Evolutionary conservation across 2,329 filamentous ascomycete species (phyloP).

Genomic region (Penicillium sclerotiorum): DNA sequence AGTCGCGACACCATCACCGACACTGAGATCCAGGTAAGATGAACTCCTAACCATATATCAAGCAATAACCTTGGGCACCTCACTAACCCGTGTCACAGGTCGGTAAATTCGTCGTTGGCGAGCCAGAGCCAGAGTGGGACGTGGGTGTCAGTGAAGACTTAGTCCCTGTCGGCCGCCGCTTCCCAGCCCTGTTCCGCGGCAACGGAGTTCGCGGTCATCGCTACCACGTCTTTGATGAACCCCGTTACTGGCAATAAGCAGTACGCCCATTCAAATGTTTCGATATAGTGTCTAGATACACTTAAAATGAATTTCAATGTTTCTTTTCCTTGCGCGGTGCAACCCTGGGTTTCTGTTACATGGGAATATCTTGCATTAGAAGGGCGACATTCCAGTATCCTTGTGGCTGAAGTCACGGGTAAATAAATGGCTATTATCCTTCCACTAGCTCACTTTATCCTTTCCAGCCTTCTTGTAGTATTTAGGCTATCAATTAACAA

Average conservation of each 20-base stretch:
- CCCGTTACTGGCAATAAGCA: slow-evolving; percentile 64
- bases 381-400: not conserved
- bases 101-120: slow-evolving; percentile 87
- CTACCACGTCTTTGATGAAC: slow-evolving; percentile 96
- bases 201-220: slow-evolving; percentile 83
- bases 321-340: too few species aligned
- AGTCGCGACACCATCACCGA: slow-evolving; percentile 91
- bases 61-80: slow-evolving; percentile 4
- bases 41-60: not conserved
- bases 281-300: too few species aligned
- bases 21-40: slow-evolving; percentile 82
- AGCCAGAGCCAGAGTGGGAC: slow-evolving; percentile 64
- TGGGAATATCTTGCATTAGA: not conserved
- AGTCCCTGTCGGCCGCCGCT: slow-evolving; percentile 75
- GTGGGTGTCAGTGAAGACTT: slow-evolving; percentile 70
- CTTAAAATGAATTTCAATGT: not conserved
- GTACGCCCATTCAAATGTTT: not conserved
- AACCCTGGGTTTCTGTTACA: not conserved
- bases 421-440: not conserved
- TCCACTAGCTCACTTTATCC: too few species aligned
- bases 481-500: too few species aligned
- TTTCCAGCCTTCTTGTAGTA: too few species aligned
- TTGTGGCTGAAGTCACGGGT: not conserved
- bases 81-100: slow-evolving; percentile 57
- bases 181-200: slow-evolving; percentile 82